Evolutionary conservation across 1,284 basidiomycete species (phyloP).

Genomic region (Sphaerobolus stellatus): DNA sequence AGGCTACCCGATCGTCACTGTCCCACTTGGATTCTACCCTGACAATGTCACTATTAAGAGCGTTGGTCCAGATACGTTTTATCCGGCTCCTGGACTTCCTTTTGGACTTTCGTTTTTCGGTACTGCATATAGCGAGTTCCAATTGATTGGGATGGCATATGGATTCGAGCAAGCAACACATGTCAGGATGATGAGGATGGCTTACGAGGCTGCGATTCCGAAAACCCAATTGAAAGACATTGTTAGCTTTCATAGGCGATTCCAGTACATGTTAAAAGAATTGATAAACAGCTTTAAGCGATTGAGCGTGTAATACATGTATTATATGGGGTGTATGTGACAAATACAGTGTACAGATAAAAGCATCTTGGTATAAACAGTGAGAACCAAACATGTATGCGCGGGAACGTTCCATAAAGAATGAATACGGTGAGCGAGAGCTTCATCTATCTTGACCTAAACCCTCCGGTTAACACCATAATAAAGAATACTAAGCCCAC

Average conservation of each 20-base stretch:
- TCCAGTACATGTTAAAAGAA: too few relatives aligned
- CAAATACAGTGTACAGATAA: too few relatives aligned
- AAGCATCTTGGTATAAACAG: too few relatives aligned
- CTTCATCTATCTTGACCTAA: background rate
- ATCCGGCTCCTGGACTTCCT: slow-evolving; percentile 52
- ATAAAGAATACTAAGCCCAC: slow-evolving; percentile 33
- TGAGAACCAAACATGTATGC: too few relatives aligned
- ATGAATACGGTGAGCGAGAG: background rate
- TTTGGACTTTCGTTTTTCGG: slow-evolving; percentile 66
- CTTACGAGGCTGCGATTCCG: slow-evolving; percentile 57
- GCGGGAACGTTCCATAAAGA: too few relatives aligned
- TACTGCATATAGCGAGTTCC: slow-evolving; percentile 61
- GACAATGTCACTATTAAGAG: slow-evolving; percentile 32
- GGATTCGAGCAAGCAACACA: slow-evolving; percentile 68
- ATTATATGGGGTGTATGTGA: too few relatives aligned
- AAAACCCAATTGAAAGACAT: slow-evolving; percentile 58
- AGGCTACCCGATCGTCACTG: slow-evolving; percentile 60
- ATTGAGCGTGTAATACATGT: too few relatives aligned
- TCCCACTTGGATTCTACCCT: slow-evolving; percentile 28
- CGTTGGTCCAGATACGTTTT: background rate
- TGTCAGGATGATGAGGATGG: slow-evolving; percentile 48
- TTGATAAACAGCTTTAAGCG: too few relatives aligned
- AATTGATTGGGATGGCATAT: slow-evolving; percentile 57
- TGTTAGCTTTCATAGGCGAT: too few relatives aligned
- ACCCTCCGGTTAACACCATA: slow-evolving; percentile 8